phyloP scores from a whole-genome alignment of 495 filamentous ascomycete genomes.

The Venustampulla echinocandica region DNA sequence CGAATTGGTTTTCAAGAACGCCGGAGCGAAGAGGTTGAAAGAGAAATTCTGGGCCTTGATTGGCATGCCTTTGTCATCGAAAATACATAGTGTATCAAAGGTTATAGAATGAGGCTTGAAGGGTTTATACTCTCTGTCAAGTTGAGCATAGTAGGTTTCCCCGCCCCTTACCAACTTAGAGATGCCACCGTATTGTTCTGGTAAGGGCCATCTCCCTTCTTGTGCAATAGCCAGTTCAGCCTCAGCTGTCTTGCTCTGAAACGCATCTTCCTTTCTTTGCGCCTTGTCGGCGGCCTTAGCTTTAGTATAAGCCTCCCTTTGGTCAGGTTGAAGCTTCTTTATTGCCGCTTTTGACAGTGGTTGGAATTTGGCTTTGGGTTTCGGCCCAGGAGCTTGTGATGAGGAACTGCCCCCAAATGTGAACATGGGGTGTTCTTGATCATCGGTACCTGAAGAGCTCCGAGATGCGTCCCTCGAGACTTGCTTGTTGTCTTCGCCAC shows the following conservation, averaged over 20 bases:
- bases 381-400: neutral
- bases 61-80: conserved; percentile 42
- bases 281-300: neutral
- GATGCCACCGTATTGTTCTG: neutral
- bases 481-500: neutral
- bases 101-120: neutral
- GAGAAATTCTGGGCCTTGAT: conserved; percentile 66
- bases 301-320: neutral
- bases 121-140: neutral
- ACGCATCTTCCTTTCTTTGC: neutral
- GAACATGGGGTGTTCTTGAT: too few species aligned
- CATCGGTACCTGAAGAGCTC: too few species aligned
- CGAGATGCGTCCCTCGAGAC: neutral
- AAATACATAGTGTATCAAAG: neutral
- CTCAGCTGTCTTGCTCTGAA: neutral
- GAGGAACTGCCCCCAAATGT: too few species aligned
- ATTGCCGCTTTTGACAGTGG: too few species aligned
- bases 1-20: conserved; percentile 2
- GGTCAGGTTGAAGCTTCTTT: too few species aligned
- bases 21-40: conserved; percentile 3
- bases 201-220: neutral
- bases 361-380: too few species aligned
- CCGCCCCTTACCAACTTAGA: neutral
- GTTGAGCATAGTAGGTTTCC: neutral
- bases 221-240: neutral